These are phyloP conservation scores for Meyerozyma elateridarum DNA, from an alignment of 1,139 yeast species.

Conservation along the genomic window DNA sequence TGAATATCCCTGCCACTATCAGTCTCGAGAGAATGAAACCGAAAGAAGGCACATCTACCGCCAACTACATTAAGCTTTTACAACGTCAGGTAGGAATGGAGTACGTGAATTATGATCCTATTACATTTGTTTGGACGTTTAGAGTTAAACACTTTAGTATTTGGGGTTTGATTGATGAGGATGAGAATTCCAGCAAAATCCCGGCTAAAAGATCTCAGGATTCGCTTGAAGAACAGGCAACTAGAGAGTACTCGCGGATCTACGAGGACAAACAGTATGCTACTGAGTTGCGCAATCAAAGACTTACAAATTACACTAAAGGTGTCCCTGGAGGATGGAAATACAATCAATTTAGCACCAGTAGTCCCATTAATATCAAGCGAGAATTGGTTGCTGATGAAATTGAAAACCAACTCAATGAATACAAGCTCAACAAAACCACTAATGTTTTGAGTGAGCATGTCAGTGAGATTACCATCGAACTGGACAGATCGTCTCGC, in stretches of 20 bases:
- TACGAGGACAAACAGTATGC: constrained; percentile 25
- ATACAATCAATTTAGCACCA: constrained; percentile 6
- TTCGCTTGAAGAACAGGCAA: constrained; percentile 20
- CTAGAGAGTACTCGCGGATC: constrained; percentile 24
- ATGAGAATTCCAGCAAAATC: not conserved
- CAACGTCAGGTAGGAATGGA: constrained; percentile 60
- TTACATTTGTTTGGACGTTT: constrained; percentile 75
- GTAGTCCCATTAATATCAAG: constrained; percentile 19
- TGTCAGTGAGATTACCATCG: constrained; percentile 30
- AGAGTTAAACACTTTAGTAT: constrained; percentile 87
- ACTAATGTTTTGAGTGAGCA: constrained; percentile 17
- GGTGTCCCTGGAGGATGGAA: constrained; percentile 33
- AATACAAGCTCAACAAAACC: constrained; percentile 17
- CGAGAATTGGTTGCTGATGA: constrained; percentile 25
- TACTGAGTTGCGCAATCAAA: constrained; percentile 35
- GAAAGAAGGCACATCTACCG: constrained; percentile 18
- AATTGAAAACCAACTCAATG: constrained; percentile 22
- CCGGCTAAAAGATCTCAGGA: constrained; percentile 15
- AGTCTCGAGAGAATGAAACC: constrained; percentile 68
- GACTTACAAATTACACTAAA: constrained; percentile 22
- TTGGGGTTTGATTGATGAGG: constrained; percentile 60
- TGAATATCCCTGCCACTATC: constrained; percentile 82
- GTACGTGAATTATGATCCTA: constrained; percentile 74
- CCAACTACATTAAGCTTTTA: constrained; percentile 45
- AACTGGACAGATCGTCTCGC: constrained; percentile 7